These are phyloP conservation scores for Saccharum officinarum DNA, from an alignment of 176 grass and related monocot species.

Conservation along the genomic window DNA sequence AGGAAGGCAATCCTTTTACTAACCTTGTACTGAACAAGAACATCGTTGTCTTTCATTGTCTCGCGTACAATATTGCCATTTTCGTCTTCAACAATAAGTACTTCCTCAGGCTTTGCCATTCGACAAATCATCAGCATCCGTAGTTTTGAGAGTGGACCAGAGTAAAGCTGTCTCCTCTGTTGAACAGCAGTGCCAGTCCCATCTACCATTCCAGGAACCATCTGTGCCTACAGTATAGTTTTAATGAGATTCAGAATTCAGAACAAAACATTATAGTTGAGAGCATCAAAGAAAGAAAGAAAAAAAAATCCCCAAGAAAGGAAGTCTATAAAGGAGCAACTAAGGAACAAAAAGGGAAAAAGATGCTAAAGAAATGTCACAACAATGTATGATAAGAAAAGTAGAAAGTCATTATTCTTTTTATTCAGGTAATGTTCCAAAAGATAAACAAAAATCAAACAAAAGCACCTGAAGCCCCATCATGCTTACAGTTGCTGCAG, in stretches of 20 bases:
- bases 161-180: constrained; percentile 90
- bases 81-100: constrained; percentile 98
- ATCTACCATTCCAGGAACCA: constrained; percentile 83
- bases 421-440: neutral
- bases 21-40: constrained; percentile 99
- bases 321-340: neutral
- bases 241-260: constrained; percentile 6
- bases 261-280: constrained; percentile 11
- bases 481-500: constrained; percentile 83
- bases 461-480: constrained; percentile 80
- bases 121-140: constrained; percentile 97
- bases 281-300: constrained; percentile 14
- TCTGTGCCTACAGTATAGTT: constrained; percentile 37
- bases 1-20: constrained; percentile 18
- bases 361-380: neutral
- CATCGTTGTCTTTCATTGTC: constrained; percentile 99
- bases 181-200: constrained; percentile 65
- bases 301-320: constrained; percentile 4
- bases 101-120: constrained; percentile 99
- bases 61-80: constrained; percentile 99
- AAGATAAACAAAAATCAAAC: constrained; percentile 9
- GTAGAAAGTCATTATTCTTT: neutral
- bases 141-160: constrained; percentile 84
- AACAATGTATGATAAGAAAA: constrained; percentile 13
- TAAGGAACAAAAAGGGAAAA: neutral